phyloP scores from a whole-genome alignment of 768 basidiomycete species.

The Russula griseocarnosa region DNA sequence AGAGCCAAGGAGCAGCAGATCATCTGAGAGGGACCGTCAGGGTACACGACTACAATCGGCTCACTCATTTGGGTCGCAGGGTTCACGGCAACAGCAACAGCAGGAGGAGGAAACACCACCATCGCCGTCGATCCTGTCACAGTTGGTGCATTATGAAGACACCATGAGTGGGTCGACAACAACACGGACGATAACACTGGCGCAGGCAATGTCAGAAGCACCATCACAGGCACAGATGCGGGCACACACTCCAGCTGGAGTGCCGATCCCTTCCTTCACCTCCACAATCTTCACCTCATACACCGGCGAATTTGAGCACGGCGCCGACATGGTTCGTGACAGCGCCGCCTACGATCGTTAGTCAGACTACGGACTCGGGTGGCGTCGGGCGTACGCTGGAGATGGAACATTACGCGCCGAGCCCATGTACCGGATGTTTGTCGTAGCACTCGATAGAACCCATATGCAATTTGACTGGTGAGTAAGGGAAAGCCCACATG shows the following conservation, averaged over 20 bases:
- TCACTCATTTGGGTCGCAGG: constrained; percentile 9
- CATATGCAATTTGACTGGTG: too few species aligned
- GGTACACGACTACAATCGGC: constrained; percentile 4
- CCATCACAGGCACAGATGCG: constrained; percentile 26
- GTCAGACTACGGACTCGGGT: background rate
- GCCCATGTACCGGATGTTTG: too few species aligned
- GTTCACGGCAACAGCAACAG: background rate
- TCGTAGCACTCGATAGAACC: too few species aligned
- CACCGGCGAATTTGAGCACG: background rate
- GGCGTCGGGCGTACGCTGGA: background rate
- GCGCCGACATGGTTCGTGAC: background rate
- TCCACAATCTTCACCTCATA: background rate
- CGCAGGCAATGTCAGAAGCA: background rate
- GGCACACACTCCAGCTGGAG: background rate
- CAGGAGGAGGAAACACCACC: background rate
- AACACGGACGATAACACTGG: background rate
- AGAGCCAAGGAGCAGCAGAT: too few species aligned
- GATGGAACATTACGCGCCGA: background rate
- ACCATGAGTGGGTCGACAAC: constrained; percentile 17
- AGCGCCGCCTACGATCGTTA: background rate
- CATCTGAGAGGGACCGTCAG: constrained; percentile 16
- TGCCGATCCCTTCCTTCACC: background rate
- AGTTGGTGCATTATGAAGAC: constrained; percentile 22
- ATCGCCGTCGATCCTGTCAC: constrained; percentile 30
- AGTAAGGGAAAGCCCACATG: too few species aligned